Percentiles rank a stretch among this genome's conserved stretches.
Evolutionary conservation across 2,329 filamentous ascomycete genomes (phyloP).

Genomic region (Aspergillus aculeatus): DNA sequence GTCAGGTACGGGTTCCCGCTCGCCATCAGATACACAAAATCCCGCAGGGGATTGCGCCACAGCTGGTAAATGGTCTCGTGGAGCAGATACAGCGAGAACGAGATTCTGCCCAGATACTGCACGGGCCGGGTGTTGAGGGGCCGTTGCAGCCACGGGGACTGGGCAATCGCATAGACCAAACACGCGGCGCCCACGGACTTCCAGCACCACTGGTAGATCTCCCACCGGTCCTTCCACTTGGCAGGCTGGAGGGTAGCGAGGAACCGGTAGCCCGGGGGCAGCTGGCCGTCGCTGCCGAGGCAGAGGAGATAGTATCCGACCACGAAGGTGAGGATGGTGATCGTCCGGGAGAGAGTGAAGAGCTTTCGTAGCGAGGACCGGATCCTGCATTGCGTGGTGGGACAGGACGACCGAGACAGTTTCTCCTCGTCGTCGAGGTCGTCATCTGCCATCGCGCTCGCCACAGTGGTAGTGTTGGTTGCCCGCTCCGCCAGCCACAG

Average conservation of each 20-base stretch:
- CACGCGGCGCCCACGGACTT: constrained; percentile 19
- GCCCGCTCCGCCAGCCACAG: constrained; percentile 20
- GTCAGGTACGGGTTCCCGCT: neutral
- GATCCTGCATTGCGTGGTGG: neutral
- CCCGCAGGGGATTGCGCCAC: neutral
- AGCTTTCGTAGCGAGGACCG: neutral
- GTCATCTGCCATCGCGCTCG: neutral
- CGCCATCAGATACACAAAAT: neutral
- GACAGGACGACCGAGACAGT: neutral
- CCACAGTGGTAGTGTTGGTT: neutral
- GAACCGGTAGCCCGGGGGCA: constrained; percentile 23
- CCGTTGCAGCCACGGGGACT: constrained; percentile 18
- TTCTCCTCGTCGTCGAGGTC: neutral
- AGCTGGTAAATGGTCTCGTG: neutral
- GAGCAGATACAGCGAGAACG: neutral
- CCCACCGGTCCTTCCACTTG: constrained; percentile 21
- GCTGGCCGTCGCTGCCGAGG: constrained; percentile 20
- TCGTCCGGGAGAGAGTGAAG: neutral
- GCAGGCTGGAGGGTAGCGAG: constrained; percentile 15
- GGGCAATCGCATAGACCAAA: constrained; percentile 20
- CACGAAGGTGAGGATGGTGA: constrained; percentile 11
- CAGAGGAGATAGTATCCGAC: constrained; percentile 22
- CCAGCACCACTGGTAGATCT: constrained; percentile 21
- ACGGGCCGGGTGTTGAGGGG: constrained; percentile 9
- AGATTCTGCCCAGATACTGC: neutral